Evolutionary conservation across 805 yeast species (phyloP), one percentile per base, ranked within the genome.

Genomic region (Starmerella apicola): DNA sequence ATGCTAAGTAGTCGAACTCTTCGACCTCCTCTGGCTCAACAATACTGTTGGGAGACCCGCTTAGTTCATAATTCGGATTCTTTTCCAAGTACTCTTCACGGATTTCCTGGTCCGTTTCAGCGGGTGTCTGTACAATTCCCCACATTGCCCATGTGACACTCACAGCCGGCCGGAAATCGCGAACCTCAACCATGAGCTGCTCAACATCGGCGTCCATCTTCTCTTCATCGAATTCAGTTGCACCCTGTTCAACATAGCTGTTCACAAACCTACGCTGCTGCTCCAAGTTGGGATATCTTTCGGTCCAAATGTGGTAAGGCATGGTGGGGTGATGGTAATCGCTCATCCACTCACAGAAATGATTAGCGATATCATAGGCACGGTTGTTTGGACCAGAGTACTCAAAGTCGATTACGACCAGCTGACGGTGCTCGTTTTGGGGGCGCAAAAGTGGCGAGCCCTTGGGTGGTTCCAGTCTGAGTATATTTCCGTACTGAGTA

Each of bases 271-370:
- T 78, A 48, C 78, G 56, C 53, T 80, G 77, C 56, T 85, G 79
- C 33, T 74, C 74, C 44, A 66, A 64, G 12, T 66, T 63, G 8
- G 98, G 98, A 59, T 71, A 91, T 28, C 63, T 61, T 10, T 68
- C 62, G 25, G 62, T 64, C 50, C 71, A 67, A n/a, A 81, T 63
- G 41, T 61, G 71, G 56, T 79, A 73, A 1, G 74, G 66, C 13
- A 66, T 61, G 16, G 66, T 63, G 1, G 76, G 71, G 50, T 75
- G 72, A 54, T 79, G 82, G 57, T 88, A 91, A 63, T 91, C 84
- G 36, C 83, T 71, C 96, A 86, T 91, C 98, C 98, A 88, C 63
- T 88, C 98, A 48, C 81, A 72, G 51, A 91, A 81, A 63, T 91
- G 98, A 58, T 91, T 86, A 12, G 86, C 86, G 41, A 91, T 72